A percentile compares a stretch with the other conserved stretches of the same genome.
phyloP scores from a whole-genome alignment of 1,284 basidiomycete species.

The Coniophora puteana region DNA sequence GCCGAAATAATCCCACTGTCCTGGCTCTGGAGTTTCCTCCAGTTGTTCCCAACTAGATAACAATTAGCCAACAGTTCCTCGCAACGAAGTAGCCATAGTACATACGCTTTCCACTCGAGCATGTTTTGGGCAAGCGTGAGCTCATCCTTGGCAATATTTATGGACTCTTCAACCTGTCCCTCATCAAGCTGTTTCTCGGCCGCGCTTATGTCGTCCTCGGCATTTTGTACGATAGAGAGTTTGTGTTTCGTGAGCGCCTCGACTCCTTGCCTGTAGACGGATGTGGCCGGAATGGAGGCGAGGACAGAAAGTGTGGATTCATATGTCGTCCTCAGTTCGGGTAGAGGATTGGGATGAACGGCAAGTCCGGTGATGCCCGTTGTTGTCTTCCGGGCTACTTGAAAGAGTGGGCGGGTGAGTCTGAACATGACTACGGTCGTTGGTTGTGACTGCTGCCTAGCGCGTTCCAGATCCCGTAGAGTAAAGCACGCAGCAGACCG shows the following conservation, averaged over 20 bases:
- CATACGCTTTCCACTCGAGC: slow-evolving; percentile 95
- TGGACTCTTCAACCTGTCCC: slow-evolving; percentile 80
- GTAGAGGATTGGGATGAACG: slow-evolving; percentile 78
- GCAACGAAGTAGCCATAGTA: slow-evolving; percentile 21
- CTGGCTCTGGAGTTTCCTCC: slow-evolving; percentile 74
- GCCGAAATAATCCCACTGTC: slow-evolving; percentile 87
- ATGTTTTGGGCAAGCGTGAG: slow-evolving; percentile 78
- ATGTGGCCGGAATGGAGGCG: slow-evolving; percentile 68
- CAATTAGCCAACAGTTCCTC: slow-evolving; percentile 5
- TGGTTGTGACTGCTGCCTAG: slow-evolving; percentile 7
- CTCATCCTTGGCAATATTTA: slow-evolving; percentile 86
- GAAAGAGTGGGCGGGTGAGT: slow-evolving; percentile 68
- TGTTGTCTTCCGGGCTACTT: slow-evolving; percentile 62
- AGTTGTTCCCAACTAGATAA: slow-evolving; percentile 78
- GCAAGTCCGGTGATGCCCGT: slow-evolving; percentile 78
- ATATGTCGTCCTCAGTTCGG: slow-evolving; percentile 76
- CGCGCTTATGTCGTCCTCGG: slow-evolving; percentile 59
- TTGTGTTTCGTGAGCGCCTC: slow-evolving; percentile 87
- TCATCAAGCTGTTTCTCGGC: slow-evolving; percentile 75
- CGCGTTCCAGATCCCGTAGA: slow-evolving; percentile 1
- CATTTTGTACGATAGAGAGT: slow-evolving; percentile 69
- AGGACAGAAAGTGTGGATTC: slow-evolving; percentile 75
- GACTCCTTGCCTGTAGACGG: slow-evolving; percentile 89
- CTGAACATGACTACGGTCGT: slow-evolving; percentile 69
- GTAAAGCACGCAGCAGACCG: slow-evolving; percentile 3